Conservation (phyloP, 164 flowering plant genomes). For the Echeveria elegans region DNA sequence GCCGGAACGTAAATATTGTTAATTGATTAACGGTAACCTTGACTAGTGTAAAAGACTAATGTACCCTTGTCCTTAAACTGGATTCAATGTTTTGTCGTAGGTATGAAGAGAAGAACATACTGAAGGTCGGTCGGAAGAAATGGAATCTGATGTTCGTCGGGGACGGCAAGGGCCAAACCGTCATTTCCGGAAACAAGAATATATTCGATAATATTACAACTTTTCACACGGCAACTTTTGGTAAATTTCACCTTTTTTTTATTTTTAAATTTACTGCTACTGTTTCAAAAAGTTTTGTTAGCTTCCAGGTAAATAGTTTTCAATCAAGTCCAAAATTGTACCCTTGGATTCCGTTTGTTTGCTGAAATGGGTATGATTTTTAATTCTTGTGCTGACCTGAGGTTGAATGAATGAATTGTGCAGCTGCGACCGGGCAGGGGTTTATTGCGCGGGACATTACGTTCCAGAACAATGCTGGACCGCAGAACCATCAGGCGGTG, state of each 20-base stretch:
- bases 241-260: slow-evolving; percentile 25
- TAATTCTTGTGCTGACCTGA: neutral
- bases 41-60: neutral
- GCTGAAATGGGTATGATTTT: no score
- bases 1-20: slow-evolving; percentile 70
- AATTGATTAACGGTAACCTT: no score
- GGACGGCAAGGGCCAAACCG: slow-evolving; percentile 77
- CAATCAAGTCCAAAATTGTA: neutral
- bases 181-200: slow-evolving; percentile 61
- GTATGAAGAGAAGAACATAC: slow-evolving; percentile 52
- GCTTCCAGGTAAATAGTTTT: neutral
- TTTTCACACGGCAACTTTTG: slow-evolving; percentile 83
- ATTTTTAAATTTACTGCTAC: neutral
- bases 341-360: neutral
- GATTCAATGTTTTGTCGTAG: slow-evolving; percentile 22
- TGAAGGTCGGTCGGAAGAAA: slow-evolving; percentile 88
- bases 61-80: no score
- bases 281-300: neutral
- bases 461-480: slow-evolving; percentile 69
- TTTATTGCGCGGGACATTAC: slow-evolving; percentile 75
- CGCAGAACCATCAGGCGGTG: slow-evolving; percentile 75
- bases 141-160: slow-evolving; percentile 80
- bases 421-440: slow-evolving; percentile 76
- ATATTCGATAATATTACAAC: slow-evolving; percentile 55
- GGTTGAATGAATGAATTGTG: neutral